Evolutionary conservation across 75 land plant genomes (phyloP), one percentile per base, ranked within the genome.

Genomic region (Selaginella moellendorffii): DNA sequence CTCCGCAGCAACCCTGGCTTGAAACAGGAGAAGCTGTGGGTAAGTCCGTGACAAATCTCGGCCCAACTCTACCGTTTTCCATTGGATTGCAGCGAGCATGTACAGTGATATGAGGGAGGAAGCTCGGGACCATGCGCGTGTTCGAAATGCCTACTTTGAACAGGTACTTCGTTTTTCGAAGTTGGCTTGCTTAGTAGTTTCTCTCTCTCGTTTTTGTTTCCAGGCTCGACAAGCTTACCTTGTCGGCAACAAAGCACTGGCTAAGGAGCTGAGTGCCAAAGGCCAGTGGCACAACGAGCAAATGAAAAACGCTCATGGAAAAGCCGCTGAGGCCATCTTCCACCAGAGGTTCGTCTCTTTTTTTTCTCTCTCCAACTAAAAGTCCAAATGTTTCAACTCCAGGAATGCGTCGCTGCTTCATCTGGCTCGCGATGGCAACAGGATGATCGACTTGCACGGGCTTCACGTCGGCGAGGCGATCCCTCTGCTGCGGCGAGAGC

Each of bases 21-120:
- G 96, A 85, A 65, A 92, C 98, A 53, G 98, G 96, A 53, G 98
- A 92, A 20, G 80, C 90, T 42, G 84, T 86, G 26, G 83, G 90
- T 86, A 79, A 70, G 77, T 5, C 21, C 46, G 14, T 36, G 14
- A 5, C 5, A 36, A 5, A 36, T 36, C 46, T 36, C 10, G 14
- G 14, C 14, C 5, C 46, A 36, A 36, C 14, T 36, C 14, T 36
- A 36, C 46, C 14, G 46, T 36, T 36, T 36, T 36, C 5, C 14
- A 36, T 36, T 36, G 46, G 5, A 36, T 36, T 36, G 68, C 96
- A 92, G 98, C 78, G 63, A 92, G 69, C 58, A 70, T 92, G 83
- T 88, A 92, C 75, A 70, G 81, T 20, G 68, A 66, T 14, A 31
- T 66, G 62, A 22, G 62, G 52, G 68, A 66, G 1, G 68, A 66